A percentile compares a stretch with the other conserved stretches of the same genome.
phyloP scores from a whole-genome alignment of 768 basidiomycete genomes.

The Amanita brunnescens region DNA sequence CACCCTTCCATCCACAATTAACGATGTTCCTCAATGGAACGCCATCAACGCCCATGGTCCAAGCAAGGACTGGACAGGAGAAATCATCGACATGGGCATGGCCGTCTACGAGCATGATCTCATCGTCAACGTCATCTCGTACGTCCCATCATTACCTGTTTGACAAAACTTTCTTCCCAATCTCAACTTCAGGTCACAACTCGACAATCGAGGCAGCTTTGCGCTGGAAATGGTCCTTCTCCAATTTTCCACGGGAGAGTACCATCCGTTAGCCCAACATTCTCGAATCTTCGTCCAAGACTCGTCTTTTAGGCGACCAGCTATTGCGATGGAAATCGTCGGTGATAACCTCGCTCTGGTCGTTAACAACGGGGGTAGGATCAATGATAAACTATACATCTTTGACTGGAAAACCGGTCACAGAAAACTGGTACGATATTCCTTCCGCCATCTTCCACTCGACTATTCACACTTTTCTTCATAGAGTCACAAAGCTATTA shows the following conservation, averaged over 20 bases:
- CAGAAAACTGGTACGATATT: conserved; percentile 15
- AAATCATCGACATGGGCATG: conserved; percentile 34
- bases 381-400: conserved; percentile 27
- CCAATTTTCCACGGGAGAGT: conserved; percentile 14
- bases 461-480: no score
- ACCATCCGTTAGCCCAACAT: conserved; percentile 24
- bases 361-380: conserved; percentile 12
- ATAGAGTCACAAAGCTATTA: conserved; percentile 11
- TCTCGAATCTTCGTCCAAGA: conserved; percentile 21
- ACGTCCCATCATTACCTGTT: conserved; percentile 11
- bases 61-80: background rate
- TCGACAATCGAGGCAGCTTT: background rate
- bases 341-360: conserved; percentile 35
- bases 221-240: conserved; percentile 10
- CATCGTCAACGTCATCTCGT: conserved; percentile 32
- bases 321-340: conserved; percentile 36
- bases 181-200: background rate
- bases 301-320: conserved; percentile 18
- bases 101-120: conserved; percentile 37
- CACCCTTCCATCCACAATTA: conserved; percentile 20
- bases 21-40: conserved; percentile 21
- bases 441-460: no score
- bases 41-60: conserved; percentile 17
- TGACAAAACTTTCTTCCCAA: background rate
- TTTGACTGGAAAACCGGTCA: conserved; percentile 35